These are phyloP conservation scores for Russula virescens DNA, from an alignment of 768 basidiomycete species.

Conservation along the genomic window DNA sequence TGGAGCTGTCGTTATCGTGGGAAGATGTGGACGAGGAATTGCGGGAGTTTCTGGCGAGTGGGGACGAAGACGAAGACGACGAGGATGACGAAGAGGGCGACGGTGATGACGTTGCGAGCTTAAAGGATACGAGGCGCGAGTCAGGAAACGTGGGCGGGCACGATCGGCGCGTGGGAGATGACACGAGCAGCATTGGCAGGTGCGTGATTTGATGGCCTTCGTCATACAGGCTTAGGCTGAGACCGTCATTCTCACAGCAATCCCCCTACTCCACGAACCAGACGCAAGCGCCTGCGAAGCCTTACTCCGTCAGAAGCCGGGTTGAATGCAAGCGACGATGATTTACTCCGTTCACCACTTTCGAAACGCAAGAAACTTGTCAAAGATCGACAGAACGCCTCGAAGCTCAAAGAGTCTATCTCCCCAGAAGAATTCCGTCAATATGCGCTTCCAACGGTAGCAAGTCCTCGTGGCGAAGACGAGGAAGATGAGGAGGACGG, in stretches of 20 bases:
- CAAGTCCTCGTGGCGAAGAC: constrained; percentile 9
- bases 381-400: constrained; percentile 57
- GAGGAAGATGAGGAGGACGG: constrained; percentile 41
- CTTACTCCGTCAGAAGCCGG: constrained; percentile 61
- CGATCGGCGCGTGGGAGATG: constrained; percentile 43
- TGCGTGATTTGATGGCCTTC: constrained; percentile 23
- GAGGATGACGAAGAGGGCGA: constrained; percentile 40
- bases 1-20: constrained; percentile 21
- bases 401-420: constrained; percentile 54
- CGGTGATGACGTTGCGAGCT: constrained; percentile 23
- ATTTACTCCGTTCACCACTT: constrained; percentile 57
- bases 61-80: constrained; percentile 26
- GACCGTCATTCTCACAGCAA: constrained; percentile 26
- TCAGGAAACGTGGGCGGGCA: constrained; percentile 42
- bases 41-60: constrained; percentile 23
- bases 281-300: constrained; percentile 68
- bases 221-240: background rate
- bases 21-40: constrained; percentile 22
- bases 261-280: constrained; percentile 40
- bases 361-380: constrained; percentile 77
- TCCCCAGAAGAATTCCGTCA: constrained; percentile 18
- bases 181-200: constrained; percentile 44
- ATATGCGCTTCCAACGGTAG: constrained; percentile 3
- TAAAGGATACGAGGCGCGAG: background rate
- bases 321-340: constrained; percentile 33